Percentiles rank a stretch among this genome's conserved stretches.
Evolutionary conservation across 768 basidiomycete species (phyloP).

Genomic region (Tricholomella constricta): DNA sequence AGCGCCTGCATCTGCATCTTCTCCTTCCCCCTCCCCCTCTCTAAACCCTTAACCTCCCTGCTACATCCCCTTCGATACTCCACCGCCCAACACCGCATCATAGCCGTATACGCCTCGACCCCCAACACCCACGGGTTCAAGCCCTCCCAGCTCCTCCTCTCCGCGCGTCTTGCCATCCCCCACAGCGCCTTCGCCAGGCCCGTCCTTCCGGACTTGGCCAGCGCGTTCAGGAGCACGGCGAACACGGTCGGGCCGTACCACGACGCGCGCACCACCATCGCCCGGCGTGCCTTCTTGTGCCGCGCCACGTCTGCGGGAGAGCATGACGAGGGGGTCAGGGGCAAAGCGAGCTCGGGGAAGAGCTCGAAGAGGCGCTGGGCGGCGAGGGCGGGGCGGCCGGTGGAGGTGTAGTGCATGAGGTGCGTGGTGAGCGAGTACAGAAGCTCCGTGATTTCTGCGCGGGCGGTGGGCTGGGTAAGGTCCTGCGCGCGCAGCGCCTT

Average conservation of each 20-base stretch:
- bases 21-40: not conserved
- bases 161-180: conserved; percentile 59
- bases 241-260: conserved; percentile 62
- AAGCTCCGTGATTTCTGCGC: conserved; percentile 32
- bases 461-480: conserved; percentile 4
- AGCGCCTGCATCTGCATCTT: not conserved
- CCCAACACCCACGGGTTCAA: conserved; percentile 64
- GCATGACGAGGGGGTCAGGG: conserved; percentile 21
- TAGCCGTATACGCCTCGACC: conserved; percentile 68
- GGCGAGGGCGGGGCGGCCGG: conserved; percentile 47
- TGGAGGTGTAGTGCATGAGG: conserved; percentile 52
- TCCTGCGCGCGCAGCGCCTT: conserved; percentile 6
- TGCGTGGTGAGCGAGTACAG: conserved; percentile 51
- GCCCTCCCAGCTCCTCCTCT: conserved; percentile 51
- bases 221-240: conserved; percentile 57
- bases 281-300: conserved; percentile 24
- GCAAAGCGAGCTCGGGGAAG: conserved; percentile 52
- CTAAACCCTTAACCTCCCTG: too few relatives aligned
- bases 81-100: conserved; percentile 61
- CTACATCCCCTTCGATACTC: conserved; percentile 34
- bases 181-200: conserved; percentile 67
- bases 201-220: conserved; percentile 55
- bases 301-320: conserved; percentile 23
- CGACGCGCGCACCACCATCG: conserved; percentile 43
- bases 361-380: conserved; percentile 50